phyloP scores from a whole-genome alignment of 331 rosid genomes.

The Pyracantha coccinea region DNA sequence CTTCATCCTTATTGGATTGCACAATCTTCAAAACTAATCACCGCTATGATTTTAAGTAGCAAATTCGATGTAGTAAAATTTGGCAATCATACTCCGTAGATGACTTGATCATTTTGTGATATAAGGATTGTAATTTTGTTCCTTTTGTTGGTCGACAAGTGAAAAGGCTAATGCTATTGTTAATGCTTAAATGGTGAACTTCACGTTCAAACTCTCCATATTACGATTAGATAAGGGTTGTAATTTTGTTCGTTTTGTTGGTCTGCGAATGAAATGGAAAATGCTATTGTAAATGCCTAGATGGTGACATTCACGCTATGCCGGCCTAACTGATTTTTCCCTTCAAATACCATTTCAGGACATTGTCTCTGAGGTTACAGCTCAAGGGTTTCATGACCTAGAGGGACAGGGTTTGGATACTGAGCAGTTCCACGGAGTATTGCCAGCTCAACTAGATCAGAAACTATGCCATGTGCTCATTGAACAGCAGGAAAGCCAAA shows the following conservation, averaged over 20 bases:
- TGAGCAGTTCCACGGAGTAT: constrained; percentile 27
- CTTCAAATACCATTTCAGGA: not conserved
- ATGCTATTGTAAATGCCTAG: not conserved
- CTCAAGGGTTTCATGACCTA: constrained; percentile 18
- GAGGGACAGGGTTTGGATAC: constrained; percentile 7
- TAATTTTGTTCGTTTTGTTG: not conserved
- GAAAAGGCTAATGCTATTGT: not conserved
- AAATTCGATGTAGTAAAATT: too few relatives aligned
- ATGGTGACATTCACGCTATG: not conserved
- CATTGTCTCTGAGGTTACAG: constrained; percentile 17
- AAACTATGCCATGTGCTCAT: constrained; percentile 56
- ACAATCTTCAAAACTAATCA: not conserved
- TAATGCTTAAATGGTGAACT: not conserved
- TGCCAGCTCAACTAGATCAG: constrained; percentile 48
- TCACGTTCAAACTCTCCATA: not conserved
- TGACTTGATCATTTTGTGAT: not conserved
- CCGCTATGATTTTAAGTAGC: not conserved
- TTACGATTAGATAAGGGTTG: not conserved
- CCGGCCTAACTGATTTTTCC: not conserved
- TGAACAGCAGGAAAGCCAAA: constrained; percentile 48
- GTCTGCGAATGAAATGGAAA: not conserved
- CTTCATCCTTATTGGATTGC: not conserved
- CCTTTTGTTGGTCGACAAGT: not conserved
- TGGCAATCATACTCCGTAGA: too few relatives aligned
- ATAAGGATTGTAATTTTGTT: not conserved